Percentiles rank a stretch among this genome's conserved stretches.
Conservation (phyloP, 768 basidiomycete species). For the Psilocybe azurescens region DNA sequence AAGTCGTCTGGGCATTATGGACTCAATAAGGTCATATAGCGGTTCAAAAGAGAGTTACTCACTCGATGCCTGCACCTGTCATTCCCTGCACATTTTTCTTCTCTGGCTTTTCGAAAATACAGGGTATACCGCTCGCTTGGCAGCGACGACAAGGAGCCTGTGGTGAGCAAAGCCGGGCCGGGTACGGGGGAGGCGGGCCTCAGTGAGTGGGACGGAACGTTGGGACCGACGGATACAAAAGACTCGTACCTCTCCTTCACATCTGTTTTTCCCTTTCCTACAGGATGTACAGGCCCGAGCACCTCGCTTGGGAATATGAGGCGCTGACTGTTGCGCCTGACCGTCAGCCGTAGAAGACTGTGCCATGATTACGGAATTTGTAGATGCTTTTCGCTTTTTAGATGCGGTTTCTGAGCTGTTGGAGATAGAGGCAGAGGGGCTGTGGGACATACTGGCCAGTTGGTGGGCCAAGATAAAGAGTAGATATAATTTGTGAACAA, state of each 20-base stretch:
- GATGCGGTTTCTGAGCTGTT: slow-evolving; percentile 58
- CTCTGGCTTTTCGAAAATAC: slow-evolving; percentile 91
- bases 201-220: slow-evolving; percentile 58
- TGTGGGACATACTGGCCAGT: slow-evolving; percentile 61
- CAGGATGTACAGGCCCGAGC: slow-evolving; percentile 88
- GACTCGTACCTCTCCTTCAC: slow-evolving; percentile 81
- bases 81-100: slow-evolving; percentile 73
- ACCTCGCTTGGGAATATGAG: slow-evolving; percentile 90
- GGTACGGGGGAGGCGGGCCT: slow-evolving; percentile 71
- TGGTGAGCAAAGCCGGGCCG: slow-evolving; percentile 66
- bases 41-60: slow-evolving; percentile 32
- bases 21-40: slow-evolving; percentile 23
- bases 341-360: slow-evolving; percentile 37
- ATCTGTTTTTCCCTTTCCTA: slow-evolving; percentile 91
- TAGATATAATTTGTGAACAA: slow-evolving; percentile 28
- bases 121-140: slow-evolving; percentile 78
- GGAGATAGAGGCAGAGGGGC: slow-evolving; percentile 61
- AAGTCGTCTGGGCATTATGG: slow-evolving; percentile 60
- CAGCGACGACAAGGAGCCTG: slow-evolving; percentile 92
- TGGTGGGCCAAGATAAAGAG: slow-evolving; percentile 23
- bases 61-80: slow-evolving; percentile 78
- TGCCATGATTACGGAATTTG: slow-evolving; percentile 39
- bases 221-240: slow-evolving; percentile 38
- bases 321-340: slow-evolving; percentile 35
- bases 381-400: slow-evolving; percentile 62